phyloP scores from a whole-genome alignment of 768 basidiomycete species.

The Hypsizygus marmoreus region DNA sequence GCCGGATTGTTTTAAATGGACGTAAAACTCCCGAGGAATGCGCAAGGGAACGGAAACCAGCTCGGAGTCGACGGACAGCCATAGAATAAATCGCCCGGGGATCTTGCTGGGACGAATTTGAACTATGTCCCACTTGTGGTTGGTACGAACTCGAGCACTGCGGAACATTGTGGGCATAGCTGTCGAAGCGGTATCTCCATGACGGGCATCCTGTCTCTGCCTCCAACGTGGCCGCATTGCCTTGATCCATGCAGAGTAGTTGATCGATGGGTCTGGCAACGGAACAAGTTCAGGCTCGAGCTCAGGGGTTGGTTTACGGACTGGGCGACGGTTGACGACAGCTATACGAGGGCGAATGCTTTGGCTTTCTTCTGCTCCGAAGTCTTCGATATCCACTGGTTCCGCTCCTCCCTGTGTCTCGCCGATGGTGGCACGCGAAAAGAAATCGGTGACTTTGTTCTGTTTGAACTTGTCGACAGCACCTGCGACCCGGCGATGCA shows the following conservation, averaged over 20 bases:
- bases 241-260: constrained; percentile 79
- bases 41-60: constrained; percentile 81
- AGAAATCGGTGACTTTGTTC: constrained; percentile 97
- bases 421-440: constrained; percentile 46
- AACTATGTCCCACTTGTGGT: constrained; percentile 87
- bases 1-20: constrained; percentile 79
- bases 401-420: constrained; percentile 33
- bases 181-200: constrained; percentile 40
- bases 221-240: constrained; percentile 82
- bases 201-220: constrained; percentile 50
- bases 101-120: constrained; percentile 81
- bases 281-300: constrained; percentile 38
- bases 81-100: constrained; percentile 83
- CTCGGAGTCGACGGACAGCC: constrained; percentile 82
- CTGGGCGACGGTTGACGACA: constrained; percentile 52
- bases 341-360: constrained; percentile 45
- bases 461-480: constrained; percentile 97
- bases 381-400: constrained; percentile 66
- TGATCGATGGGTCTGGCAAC: constrained; percentile 61
- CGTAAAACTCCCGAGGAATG: constrained; percentile 89
- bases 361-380: constrained; percentile 28
- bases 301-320: constrained; percentile 46
- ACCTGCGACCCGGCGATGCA: constrained; percentile 86
- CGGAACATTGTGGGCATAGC: constrained; percentile 77
- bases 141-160: constrained; percentile 55